A percentile compares a stretch with the other conserved stretches of the same genome.
Evolutionary conservation across 352 stramenopile species (phyloP).

Genomic region (Achlya hypogyna): DNA sequence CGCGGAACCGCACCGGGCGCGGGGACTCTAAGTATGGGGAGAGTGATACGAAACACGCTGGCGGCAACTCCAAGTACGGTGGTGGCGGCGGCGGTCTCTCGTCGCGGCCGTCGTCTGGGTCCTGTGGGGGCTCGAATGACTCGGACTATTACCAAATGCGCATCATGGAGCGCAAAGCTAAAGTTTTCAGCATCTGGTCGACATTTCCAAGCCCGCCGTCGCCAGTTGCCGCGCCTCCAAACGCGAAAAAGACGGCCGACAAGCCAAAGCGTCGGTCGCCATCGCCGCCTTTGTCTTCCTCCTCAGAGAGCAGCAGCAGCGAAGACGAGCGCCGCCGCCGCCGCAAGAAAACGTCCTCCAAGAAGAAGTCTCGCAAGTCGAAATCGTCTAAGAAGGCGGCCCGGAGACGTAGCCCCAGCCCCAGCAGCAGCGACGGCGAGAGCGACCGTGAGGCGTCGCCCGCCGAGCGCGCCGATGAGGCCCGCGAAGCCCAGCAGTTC

Average conservation of each 20-base stretch:
- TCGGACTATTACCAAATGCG: slow-evolving; percentile 58
- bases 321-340: not conserved
- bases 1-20: not conserved
- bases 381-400: slow-evolving; percentile 39
- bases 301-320: slow-evolving; percentile 16
- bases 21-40: not conserved
- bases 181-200: slow-evolving; percentile 64
- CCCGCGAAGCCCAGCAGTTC: slow-evolving; percentile 74
- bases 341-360: slow-evolving; percentile 17
- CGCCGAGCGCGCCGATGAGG: slow-evolving; percentile 10
- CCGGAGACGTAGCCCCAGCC: slow-evolving; percentile 29
- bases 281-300: slow-evolving; percentile 32
- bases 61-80: not conserved
- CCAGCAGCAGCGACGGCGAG: slow-evolving; percentile 20
- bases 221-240: slow-evolving; percentile 31
- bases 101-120: not conserved
- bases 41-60: not conserved
- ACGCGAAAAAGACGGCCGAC: not conserved
- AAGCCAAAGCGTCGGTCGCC: slow-evolving; percentile 24
- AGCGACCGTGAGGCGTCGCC: slow-evolving; percentile 7
- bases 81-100: not conserved
- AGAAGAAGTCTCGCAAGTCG: slow-evolving; percentile 28
- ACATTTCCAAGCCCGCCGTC: slow-evolving; percentile 56
- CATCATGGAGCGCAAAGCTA: slow-evolving; percentile 50
- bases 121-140: not conserved